Percentiles rank a stretch among this genome's conserved stretches.
phyloP scores from a whole-genome alignment of 2,329 filamentous ascomycete genomes.

The Trichoderma polysporum region DNA sequence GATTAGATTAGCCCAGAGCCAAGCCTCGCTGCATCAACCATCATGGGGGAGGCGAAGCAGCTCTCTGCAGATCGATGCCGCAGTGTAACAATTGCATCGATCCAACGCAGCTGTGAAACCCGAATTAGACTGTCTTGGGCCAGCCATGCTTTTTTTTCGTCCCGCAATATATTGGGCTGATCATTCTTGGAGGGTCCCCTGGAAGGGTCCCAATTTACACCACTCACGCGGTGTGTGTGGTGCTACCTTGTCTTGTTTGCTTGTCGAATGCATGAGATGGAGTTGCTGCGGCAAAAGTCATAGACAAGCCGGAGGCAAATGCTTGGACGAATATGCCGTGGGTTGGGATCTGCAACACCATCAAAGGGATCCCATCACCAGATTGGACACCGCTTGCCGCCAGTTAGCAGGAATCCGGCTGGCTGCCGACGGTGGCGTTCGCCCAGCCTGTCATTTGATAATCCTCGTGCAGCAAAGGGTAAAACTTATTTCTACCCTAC shows the following conservation, averaged over 20 bases:
- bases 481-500: background rate
- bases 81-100: slow-evolving; percentile 13
- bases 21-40: background rate
- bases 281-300: background rate
- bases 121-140: background rate
- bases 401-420: slow-evolving; percentile 14
- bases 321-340: background rate
- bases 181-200: background rate
- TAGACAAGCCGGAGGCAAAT: background rate
- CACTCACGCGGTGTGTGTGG: background rate
- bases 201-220: background rate
- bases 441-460: slow-evolving; percentile 19
- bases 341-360: slow-evolving; percentile 11
- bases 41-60: slow-evolving; percentile 21
- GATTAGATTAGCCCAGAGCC: slow-evolving; percentile 2
- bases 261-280: background rate
- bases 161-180: background rate
- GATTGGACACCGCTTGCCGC: slow-evolving; percentile 1
- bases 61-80: slow-evolving; percentile 18
- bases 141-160: background rate
- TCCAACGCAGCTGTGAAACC: slow-evolving; percentile 6
- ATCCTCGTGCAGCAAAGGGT: background rate
- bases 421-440: slow-evolving; percentile 20
- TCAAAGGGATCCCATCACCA: background rate
- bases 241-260: background rate